phyloP scores from a whole-genome alignment of 441 rosid species.

The Daphne laureola region DNA sequence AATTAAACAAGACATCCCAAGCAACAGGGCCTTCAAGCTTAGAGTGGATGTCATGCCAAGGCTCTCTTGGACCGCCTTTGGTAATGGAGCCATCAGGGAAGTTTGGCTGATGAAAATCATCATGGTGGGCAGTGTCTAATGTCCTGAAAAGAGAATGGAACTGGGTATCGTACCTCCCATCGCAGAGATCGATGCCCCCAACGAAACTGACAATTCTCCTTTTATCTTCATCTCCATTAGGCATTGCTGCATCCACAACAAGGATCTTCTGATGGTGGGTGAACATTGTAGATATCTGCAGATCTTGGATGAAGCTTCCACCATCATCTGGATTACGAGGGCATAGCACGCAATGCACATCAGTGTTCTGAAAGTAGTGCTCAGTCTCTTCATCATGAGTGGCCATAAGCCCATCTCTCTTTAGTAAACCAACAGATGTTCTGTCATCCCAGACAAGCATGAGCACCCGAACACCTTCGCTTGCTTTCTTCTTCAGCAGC shows the following conservation, averaged over 20 bases:
- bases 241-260: background rate
- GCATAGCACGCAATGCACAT: background rate
- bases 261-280: background rate
- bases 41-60: constrained; percentile 2
- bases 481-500: constrained; percentile 1
- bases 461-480: background rate
- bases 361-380: background rate
- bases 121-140: background rate
- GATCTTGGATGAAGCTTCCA: background rate
- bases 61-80: constrained; percentile 3
- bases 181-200: background rate
- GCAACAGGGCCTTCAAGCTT: background rate
- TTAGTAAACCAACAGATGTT: background rate
- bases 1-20: constrained; percentile 3
- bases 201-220: background rate
- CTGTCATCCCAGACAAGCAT: background rate
- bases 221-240: background rate
- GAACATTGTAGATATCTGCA: background rate
- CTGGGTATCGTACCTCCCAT: background rate
- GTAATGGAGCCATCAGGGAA: background rate
- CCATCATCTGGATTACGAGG: background rate
- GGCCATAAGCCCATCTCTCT: background rate
- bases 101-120: constrained; percentile 3
- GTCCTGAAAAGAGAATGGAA: background rate
- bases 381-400: background rate